These are phyloP conservation scores for Fusarium tjaetaba DNA, from an alignment of 2,329 filamentous ascomycete genomes.

Conservation along the genomic window DNA sequence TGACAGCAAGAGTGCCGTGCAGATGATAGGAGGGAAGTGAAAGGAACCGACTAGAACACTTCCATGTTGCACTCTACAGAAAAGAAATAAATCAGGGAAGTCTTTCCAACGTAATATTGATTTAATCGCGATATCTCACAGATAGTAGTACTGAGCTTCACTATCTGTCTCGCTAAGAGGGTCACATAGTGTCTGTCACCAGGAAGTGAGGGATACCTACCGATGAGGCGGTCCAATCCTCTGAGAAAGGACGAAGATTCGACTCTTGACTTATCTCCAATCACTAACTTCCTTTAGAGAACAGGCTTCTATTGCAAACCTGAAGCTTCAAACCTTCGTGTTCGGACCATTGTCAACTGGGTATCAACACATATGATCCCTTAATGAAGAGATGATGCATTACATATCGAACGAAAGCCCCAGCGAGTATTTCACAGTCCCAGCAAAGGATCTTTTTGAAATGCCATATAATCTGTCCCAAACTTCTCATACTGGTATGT, in stretches of 20 bases:
- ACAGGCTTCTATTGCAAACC: not conserved
- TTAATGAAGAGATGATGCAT: fast-evolving
- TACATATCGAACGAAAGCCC: too few species aligned
- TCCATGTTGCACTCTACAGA: too few species aligned
- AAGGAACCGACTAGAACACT: too few species aligned
- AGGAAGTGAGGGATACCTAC: not conserved
- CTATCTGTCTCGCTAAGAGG: too few species aligned
- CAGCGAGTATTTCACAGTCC: fast-evolving
- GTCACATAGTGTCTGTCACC: not conserved
- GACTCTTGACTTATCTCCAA: not conserved
- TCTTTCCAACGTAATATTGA: too few species aligned
- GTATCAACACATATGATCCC: not conserved
- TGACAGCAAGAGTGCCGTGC: too few species aligned
- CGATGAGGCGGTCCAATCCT: not conserved
- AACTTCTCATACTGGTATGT: fast-evolving
- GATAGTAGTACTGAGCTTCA: too few species aligned
- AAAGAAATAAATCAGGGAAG: too few species aligned
- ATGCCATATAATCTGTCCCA: too few species aligned
- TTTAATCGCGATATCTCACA: too few species aligned
- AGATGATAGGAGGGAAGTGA: too few species aligned
- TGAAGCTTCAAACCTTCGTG: not conserved
- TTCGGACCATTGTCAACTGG: constrained; percentile 23
- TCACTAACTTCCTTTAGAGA: not conserved
- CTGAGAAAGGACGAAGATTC: not conserved
- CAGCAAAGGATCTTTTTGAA: fast-evolving